Percentiles rank a stretch among this genome's conserved stretches.
These are phyloP conservation scores for Rhizopogon rudus DNA, from an alignment of 768 basidiomycete genomes.

Conservation along the genomic window DNA sequence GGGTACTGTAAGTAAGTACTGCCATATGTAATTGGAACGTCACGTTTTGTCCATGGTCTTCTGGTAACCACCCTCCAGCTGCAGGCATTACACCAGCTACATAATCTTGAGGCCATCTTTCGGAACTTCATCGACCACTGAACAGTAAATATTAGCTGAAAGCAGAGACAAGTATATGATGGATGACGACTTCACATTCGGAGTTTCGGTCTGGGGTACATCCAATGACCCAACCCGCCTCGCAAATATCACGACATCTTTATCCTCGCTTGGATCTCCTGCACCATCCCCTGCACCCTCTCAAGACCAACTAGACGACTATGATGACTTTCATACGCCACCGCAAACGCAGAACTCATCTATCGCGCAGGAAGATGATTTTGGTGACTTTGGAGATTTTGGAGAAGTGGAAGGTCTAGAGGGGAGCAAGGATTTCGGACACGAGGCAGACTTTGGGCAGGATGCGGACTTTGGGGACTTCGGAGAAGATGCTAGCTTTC, in stretches of 20 bases:
- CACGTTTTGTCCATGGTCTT: neutral
- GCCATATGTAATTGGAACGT: neutral
- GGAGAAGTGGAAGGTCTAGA: slow-evolving; percentile 49
- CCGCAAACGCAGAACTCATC: slow-evolving; percentile 38
- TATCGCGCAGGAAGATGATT: slow-evolving; percentile 58
- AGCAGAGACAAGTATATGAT: slow-evolving; percentile 28
- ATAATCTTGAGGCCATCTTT: neutral
- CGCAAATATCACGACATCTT: slow-evolving; percentile 16
- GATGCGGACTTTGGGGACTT: slow-evolving; percentile 32
- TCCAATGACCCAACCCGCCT: slow-evolving; percentile 32
- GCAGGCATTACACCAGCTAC: neutral
- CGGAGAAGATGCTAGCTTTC: slow-evolving; percentile 21
- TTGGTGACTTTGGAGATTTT: slow-evolving; percentile 87
- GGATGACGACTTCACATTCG: slow-evolving; percentile 73
- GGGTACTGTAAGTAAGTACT: neutral
- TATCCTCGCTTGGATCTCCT: slow-evolving; percentile 14
- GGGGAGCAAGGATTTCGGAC: slow-evolving; percentile 5
- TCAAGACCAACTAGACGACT: slow-evolving; percentile 46
- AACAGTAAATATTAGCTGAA: slow-evolving; percentile 9
- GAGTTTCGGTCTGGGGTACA: slow-evolving; percentile 69
- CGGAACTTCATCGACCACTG: neutral
- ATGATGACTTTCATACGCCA: slow-evolving; percentile 46
- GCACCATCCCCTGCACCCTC: slow-evolving; percentile 20
- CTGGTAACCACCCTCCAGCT: neutral
- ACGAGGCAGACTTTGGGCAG: slow-evolving; percentile 33